phyloP scores from a whole-genome alignment of 2,329 filamentous ascomycete species.

The Claviceps quebecensis region DNA sequence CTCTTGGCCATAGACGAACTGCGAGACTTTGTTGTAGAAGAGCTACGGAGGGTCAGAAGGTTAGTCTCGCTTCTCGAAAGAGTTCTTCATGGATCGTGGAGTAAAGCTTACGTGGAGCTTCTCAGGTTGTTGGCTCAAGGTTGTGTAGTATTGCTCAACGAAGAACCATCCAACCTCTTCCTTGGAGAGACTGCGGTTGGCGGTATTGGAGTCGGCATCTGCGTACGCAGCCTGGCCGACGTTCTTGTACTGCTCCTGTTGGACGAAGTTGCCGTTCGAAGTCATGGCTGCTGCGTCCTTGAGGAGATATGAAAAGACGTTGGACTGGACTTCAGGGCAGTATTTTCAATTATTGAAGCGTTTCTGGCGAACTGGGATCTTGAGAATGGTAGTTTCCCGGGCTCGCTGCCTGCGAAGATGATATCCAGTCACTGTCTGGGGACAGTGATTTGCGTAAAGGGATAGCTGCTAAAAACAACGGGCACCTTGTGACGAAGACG shows the following conservation, averaged over 20 bases:
- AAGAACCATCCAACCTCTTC: constrained; percentile 99
- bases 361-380: not conserved
- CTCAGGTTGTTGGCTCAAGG: constrained; percentile 82
- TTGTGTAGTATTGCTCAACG: constrained; percentile 98
- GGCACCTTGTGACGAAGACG: constrained; percentile 9
- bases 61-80: not conserved
- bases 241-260: constrained; percentile 29
- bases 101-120: constrained; percentile 61
- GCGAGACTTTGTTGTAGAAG: constrained; percentile 92
- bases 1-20: constrained; percentile 86
- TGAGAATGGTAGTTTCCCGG: not conserved
- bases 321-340: constrained; percentile 1
- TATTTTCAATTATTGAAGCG: constrained; percentile 1
- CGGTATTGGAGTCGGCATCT: constrained; percentile 19
- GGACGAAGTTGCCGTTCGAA: constrained; percentile 40
- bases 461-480: not conserved
- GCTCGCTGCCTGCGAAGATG: not conserved
- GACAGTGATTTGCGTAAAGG: not conserved
- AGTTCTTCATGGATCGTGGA: not conserved
- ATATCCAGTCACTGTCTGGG: not conserved
- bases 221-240: constrained; percentile 24
- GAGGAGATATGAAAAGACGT: constrained; percentile 4
- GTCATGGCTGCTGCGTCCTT: constrained; percentile 29
- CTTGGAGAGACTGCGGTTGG: constrained; percentile 48
- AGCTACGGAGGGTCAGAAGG: constrained; percentile 33